Percentiles rank a stretch among this genome's conserved stretches.
phyloP scores from a whole-genome alignment of 352 stramenopile species.

The Globisporangium recalcitrans region DNA sequence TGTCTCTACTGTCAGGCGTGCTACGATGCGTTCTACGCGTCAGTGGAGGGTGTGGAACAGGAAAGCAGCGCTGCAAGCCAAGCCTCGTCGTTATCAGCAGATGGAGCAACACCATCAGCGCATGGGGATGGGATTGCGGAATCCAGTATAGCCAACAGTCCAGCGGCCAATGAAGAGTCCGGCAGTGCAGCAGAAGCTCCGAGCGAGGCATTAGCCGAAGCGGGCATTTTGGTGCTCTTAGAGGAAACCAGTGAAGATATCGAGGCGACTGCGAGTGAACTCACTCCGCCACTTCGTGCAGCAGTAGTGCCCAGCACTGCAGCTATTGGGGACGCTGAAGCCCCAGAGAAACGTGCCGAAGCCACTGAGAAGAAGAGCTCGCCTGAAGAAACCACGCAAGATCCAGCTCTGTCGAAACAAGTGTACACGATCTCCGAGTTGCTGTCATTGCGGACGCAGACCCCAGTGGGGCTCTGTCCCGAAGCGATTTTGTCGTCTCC shows the following conservation, averaged over 20 bases:
- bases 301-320: not conserved
- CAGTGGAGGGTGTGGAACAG: not conserved
- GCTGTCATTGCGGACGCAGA: slow-evolving; percentile 2
- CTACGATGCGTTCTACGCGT: slow-evolving; percentile 65
- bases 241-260: not conserved
- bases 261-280: not conserved
- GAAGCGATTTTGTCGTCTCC: slow-evolving; percentile 9
- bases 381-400: not conserved
- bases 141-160: not conserved
- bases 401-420: not conserved
- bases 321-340: not conserved
- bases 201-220: not conserved
- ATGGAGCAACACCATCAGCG: not conserved
- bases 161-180: not conserved
- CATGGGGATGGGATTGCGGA: not conserved
- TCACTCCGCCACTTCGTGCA: not conserved
- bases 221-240: not conserved
- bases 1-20: slow-evolving; percentile 63
- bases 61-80: not conserved
- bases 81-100: not conserved
- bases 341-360: not conserved
- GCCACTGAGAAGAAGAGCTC: not conserved
- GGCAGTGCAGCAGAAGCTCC: not conserved
- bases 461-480: not conserved
- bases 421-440: slow-evolving; percentile 16